Percentiles rank a stretch among this genome's conserved stretches.
Conservation (phyloP, 2,329 filamentous ascomycete species). For the Colletotrichum costaricense region DNA sequence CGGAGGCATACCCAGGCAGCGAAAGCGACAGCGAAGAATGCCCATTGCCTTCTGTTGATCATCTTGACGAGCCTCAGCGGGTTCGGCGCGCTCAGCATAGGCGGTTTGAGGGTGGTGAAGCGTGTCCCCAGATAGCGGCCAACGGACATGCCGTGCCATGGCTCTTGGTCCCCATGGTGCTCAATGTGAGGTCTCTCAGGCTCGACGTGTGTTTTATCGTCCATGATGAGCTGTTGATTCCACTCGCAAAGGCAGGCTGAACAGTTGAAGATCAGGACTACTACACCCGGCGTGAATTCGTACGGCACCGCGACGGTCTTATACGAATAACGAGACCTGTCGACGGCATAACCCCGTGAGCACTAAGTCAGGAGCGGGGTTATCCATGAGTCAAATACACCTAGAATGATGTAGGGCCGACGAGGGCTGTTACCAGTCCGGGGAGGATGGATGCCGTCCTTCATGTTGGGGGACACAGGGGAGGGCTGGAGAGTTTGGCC, state of each 20-base stretch:
- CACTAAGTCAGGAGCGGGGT: conserved; percentile 18
- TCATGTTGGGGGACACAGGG: neutral
- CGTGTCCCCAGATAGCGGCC: conserved; percentile 62
- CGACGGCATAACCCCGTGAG: neutral
- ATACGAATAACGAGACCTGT: neutral
- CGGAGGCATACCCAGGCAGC: conserved; percentile 62
- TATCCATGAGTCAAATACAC: conserved; percentile 24
- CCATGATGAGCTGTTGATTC: neutral
- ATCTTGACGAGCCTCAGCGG: conserved; percentile 61
- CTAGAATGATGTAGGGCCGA: neutral
- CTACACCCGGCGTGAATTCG: no score
- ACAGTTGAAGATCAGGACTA: neutral
- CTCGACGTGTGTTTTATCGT: conserved; percentile 20
- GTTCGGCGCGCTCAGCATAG: conserved; percentile 65
- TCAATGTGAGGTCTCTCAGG: neutral
- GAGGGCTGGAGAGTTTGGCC: neutral
- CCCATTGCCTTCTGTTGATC: conserved; percentile 63
- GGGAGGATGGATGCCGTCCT: neutral
- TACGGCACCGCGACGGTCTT: neutral
- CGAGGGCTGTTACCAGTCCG: neutral
- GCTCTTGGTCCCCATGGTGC: conserved; percentile 46
- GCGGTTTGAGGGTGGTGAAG: conserved; percentile 66
- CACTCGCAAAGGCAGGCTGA: neutral
- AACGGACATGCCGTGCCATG: conserved; percentile 61
- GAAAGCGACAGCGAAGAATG: conserved; percentile 66